Conservation (phyloP, 805 yeast species). For the Groenewaldozyma tartarivorans region DNA sequence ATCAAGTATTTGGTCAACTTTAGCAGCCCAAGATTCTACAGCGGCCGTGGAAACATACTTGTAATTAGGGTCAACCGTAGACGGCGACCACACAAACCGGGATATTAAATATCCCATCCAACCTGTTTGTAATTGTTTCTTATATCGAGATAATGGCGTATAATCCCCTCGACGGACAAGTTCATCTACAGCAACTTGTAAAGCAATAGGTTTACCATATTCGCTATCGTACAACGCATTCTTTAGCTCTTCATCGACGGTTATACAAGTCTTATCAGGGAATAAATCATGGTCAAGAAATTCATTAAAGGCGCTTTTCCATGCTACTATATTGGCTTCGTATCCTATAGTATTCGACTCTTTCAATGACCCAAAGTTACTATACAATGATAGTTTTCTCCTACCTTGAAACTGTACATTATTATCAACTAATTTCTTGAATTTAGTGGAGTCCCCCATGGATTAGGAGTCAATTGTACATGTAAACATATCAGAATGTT, state of each 20-base stretch:
- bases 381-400: constrained; percentile 39
- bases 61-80: not conserved
- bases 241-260: constrained; percentile 19
- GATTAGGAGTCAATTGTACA: no score
- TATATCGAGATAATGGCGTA: not conserved
- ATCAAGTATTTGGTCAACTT: not conserved
- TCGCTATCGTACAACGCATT: constrained; percentile 17
- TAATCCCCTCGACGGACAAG: constrained; percentile 14
- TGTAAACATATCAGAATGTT: no score
- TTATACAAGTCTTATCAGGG: constrained; percentile 21
- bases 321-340: constrained; percentile 39
- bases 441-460: no score
- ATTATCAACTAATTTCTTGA: constrained; percentile 2
- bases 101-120: not conserved
- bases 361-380: constrained; percentile 36
- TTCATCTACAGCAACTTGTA: constrained; percentile 23
- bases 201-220: constrained; percentile 25
- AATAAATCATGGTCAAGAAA: constrained; percentile 22
- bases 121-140: not conserved
- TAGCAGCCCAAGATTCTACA: not conserved
- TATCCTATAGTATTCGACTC: constrained; percentile 40
- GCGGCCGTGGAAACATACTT: not conserved
- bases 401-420: constrained; percentile 31
- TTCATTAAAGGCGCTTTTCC: constrained; percentile 32
- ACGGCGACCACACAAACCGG: not conserved